Conservation (phyloP, 306 rosid species). For the Ormosia emarginata region DNA sequence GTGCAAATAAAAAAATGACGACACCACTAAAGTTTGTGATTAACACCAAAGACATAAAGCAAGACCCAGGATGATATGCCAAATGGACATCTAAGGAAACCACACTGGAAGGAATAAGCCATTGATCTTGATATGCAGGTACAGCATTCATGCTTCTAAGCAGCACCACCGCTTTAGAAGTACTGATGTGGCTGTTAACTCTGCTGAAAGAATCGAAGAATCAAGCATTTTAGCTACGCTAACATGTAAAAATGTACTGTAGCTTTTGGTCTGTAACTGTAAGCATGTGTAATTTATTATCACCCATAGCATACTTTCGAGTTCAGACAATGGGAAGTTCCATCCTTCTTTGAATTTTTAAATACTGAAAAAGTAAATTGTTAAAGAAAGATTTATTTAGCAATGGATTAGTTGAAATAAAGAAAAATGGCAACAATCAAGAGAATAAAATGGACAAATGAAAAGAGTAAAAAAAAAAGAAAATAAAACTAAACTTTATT, state of each 20-base stretch:
- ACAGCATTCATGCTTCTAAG: not conserved
- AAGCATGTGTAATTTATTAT: slow-evolving; percentile 3
- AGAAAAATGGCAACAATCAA: no score
- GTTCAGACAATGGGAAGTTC: slow-evolving; percentile 14
- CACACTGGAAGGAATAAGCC: not conserved
- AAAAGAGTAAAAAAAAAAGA: no score
- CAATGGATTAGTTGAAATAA: no score
- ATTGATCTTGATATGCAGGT: not conserved
- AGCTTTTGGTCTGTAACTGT: not conserved
- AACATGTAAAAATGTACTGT: not conserved
- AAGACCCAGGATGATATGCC: no score
- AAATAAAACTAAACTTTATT: no score
- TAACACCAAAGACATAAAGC: no score
- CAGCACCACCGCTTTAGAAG: not conserved
- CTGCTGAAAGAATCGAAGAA: not conserved
- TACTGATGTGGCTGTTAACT: not conserved
- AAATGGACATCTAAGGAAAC: not conserved
- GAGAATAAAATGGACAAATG: no score
- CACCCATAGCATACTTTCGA: not conserved
- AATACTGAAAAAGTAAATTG: not conserved
- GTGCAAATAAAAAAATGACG: no score
- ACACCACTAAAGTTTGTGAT: no score
- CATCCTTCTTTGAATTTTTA: not conserved
- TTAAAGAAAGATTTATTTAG: no score
- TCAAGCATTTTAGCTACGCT: not conserved